phyloP scores from a whole-genome alignment of 1,139 yeast genomes.

The Geotrichum phurueaensis region DNA sequence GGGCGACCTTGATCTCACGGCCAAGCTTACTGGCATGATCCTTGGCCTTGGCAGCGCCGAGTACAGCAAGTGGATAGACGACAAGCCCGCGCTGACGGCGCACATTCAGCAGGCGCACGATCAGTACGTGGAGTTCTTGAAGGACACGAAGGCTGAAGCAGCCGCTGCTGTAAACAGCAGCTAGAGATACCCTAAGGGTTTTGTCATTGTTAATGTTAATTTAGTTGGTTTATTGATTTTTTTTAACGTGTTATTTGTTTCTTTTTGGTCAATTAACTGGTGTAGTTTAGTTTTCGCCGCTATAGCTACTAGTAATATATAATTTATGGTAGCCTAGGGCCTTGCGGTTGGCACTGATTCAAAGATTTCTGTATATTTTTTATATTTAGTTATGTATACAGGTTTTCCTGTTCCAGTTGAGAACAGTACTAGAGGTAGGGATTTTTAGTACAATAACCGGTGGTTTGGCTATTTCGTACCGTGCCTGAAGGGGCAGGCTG shows the following conservation, averaged over 20 bases:
- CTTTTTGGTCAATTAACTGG: background rate
- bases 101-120: constrained; percentile 87
- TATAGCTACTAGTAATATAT: background rate
- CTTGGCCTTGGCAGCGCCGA: constrained; percentile 83
- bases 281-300: background rate
- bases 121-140: constrained; percentile 64
- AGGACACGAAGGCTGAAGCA: background rate
- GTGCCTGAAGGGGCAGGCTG: no score
- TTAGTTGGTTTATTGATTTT: background rate
- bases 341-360: no score
- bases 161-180: background rate
- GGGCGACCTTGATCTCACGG: constrained; percentile 83
- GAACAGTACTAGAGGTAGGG: no score
- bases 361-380: no score
- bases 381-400: no score
- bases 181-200: background rate
- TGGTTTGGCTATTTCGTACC: no score
- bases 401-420: no score
- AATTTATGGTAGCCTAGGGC: no score
- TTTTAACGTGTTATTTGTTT: no score
- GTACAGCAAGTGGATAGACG: constrained; percentile 77
- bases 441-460: no score
- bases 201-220: no score
- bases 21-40: constrained; percentile 94
- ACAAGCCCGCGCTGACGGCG: constrained; percentile 65